A percentile compares a stretch with the other conserved stretches of the same genome.
These are phyloP conservation scores for Ustilago curta DNA, from an alignment of 1,284 basidiomycete genomes.

Conservation along the genomic window DNA sequence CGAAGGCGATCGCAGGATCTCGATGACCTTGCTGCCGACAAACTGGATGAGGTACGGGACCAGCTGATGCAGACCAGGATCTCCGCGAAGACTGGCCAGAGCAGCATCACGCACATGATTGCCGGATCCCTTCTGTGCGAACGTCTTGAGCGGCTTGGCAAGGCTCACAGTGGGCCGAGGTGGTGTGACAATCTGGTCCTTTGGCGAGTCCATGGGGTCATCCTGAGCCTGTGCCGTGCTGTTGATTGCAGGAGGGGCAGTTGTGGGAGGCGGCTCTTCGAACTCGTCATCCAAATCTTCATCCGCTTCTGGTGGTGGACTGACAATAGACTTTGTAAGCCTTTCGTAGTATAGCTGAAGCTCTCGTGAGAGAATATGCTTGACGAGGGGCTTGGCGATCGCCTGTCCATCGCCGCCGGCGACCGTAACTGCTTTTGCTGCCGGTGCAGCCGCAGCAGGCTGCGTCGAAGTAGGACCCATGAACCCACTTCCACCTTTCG, in stretches of 20 bases:
- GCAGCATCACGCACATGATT: conserved; percentile 77
- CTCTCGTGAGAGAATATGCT: conserved; percentile 92
- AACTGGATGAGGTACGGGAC: conserved; percentile 94
- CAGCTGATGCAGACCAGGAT: conserved; percentile 93
- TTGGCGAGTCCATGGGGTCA: conserved; percentile 31
- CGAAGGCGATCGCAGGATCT: conserved; percentile 67
- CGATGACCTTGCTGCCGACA: conserved; percentile 80
- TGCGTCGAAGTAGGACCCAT: conserved; percentile 40
- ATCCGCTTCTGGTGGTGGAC: conserved; percentile 59
- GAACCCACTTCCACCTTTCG: conserved; percentile 30
- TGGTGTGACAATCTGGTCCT: conserved; percentile 44
- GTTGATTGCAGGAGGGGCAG: conserved; percentile 1
- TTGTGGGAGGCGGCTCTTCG: conserved; percentile 13
- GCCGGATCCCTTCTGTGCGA: conserved; percentile 54
- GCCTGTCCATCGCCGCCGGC: conserved; percentile 51
- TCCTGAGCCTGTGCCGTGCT: conserved; percentile 33
- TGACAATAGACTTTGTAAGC: conserved; percentile 76
- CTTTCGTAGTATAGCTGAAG: conserved; percentile 94
- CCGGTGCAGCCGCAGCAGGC: conserved; percentile 57
- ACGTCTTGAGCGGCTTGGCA: conserved; percentile 50
- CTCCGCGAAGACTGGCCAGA: conserved; percentile 85
- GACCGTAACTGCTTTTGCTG: conserved; percentile 63
- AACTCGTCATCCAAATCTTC: conserved; percentile 49
- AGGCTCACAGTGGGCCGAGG: conserved; percentile 39
- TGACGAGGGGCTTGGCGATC: conserved; percentile 74